phyloP scores from a whole-genome alignment of 192 early-diverging fungal genomes.

The Tieghemiomyces parasiticus region DNA sequence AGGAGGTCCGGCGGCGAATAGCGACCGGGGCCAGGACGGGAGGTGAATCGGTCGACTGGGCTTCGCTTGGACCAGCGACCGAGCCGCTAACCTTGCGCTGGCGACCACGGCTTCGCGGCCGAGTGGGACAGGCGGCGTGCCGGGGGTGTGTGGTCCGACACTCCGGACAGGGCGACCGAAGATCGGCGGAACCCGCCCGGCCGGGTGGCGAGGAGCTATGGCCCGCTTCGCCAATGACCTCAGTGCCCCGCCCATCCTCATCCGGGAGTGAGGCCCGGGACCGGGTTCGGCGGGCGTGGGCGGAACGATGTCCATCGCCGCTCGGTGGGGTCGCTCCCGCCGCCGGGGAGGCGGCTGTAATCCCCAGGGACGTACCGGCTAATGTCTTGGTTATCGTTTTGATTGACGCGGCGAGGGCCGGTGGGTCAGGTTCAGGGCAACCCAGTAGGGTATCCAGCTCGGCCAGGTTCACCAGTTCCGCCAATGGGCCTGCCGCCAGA shows the following conservation, averaged over 20 bases:
- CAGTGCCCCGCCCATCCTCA: too few relatives aligned
- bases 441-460: neutral
- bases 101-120: neutral
- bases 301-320: neutral
- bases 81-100: slow-evolving; percentile 8
- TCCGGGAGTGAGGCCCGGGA: neutral
- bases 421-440: neutral
- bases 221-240: too few relatives aligned
- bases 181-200: neutral
- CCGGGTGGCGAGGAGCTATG: neutral
- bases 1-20: neutral
- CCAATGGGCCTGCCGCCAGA: too few relatives aligned
- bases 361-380: too few relatives aligned
- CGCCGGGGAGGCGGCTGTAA: too few relatives aligned
- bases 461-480: neutral
- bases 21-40: neutral
- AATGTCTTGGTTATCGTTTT: neutral
- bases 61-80: too few relatives aligned
- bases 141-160: neutral
- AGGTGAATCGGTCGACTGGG: neutral
- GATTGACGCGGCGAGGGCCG: neutral
- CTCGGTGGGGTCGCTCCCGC: neutral
- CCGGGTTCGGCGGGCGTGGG: neutral
- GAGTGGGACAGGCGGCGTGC: neutral
- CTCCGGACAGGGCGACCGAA: neutral